Evolutionary conservation across 2,329 filamentous ascomycete genomes (phyloP), one percentile per base, ranked within the genome.

Genomic region (Pezicula radicicola): DNA sequence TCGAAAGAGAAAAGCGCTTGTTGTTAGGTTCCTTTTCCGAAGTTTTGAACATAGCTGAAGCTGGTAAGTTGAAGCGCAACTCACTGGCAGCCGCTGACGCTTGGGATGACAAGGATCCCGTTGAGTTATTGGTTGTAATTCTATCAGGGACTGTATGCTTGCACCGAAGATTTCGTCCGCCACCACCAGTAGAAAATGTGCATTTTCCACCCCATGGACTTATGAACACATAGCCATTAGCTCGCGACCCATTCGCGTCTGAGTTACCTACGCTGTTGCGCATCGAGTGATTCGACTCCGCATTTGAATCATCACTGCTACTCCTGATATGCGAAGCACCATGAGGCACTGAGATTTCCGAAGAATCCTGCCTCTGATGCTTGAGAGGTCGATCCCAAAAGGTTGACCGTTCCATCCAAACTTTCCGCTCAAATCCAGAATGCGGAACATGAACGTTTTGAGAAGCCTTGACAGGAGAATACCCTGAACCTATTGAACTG

Each of bases 191-290:
- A 15, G 82, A 77, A 69, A 97, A 97, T 55, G 92, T 88, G 71
- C 93, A 97, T 40, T 81, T 80, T 15, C 90, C 89, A 55, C 90
- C 85, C 93, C 93, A 97, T 0, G 91, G 92, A 40, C 89, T 94
- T 18, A 76, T 73, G 66, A 97, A 97, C 1, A 84, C 80, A 69
- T 95, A 96, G 16, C 85, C 87, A 30, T 78, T 67, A 21, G 55
- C 36, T 19, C 56, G 51, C 15, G 57, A 55, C 33, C 56, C 44
- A 18, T 19, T 37, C 44, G 10, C 3, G 15, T 39, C 19, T 13
- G 36, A 25, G 16, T 19, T 30, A 25, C 15, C 18, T 18, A 19
- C 3, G 15, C 18, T 19, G 12, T 36, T 18, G 6, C 10, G 25
- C 27, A 46, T 35, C 15, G 44, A 35, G 18, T 13, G 18, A 12